Evolutionary conservation across 2,329 filamentous ascomycete species (phyloP).

Genomic region (Fusarium nanum): DNA sequence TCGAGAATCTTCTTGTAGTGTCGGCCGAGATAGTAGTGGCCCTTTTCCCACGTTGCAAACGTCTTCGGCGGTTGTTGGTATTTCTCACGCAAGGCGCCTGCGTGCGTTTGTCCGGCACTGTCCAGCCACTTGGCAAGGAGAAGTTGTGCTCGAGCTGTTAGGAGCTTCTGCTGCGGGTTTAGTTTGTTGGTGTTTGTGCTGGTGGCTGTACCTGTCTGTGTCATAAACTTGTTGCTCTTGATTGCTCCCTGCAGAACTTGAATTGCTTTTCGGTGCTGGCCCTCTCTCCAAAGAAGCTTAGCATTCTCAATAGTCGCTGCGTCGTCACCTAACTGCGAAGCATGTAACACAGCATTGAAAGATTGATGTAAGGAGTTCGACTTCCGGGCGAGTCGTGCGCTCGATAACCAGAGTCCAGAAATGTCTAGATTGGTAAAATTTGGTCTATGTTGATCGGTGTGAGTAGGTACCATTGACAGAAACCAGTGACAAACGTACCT

Average conservation of each 20-base stretch:
- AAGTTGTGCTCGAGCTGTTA: slow-evolving; percentile 83
- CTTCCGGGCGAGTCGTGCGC: slow-evolving; percentile 87
- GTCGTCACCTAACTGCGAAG: slow-evolving; percentile 83
- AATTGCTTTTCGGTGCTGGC: slow-evolving; percentile 93
- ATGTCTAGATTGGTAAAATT: slow-evolving; percentile 78
- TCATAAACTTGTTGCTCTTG: slow-evolving; percentile 78
- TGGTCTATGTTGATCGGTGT: slow-evolving; percentile 52
- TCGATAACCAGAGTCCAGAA: slow-evolving; percentile 86
- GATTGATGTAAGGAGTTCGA: slow-evolving; percentile 85
- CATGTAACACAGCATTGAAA: slow-evolving; percentile 93
- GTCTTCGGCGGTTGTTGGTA: slow-evolving; percentile 85
- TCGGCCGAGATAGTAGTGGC: slow-evolving; percentile 94
- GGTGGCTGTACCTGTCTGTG: slow-evolving; percentile 54
- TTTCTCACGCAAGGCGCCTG: slow-evolving; percentile 79
- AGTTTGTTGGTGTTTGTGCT: slow-evolving; percentile 50
- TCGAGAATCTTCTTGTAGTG: slow-evolving; percentile 98
- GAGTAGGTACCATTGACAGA: background rate
- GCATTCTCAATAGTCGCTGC: slow-evolving; percentile 95
- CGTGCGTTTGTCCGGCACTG: slow-evolving; percentile 91
- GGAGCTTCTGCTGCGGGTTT: slow-evolving; percentile 65
- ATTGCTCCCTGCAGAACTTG: slow-evolving; percentile 91
- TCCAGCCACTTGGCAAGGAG: slow-evolving; percentile 97
- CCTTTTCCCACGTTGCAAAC: slow-evolving; percentile 86
- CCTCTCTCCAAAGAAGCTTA: slow-evolving; percentile 90
- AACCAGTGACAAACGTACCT: slow-evolving; percentile 59